Conservation (phyloP, 2,329 filamentous ascomycete genomes). For the Diaporthe capsici region DNA sequence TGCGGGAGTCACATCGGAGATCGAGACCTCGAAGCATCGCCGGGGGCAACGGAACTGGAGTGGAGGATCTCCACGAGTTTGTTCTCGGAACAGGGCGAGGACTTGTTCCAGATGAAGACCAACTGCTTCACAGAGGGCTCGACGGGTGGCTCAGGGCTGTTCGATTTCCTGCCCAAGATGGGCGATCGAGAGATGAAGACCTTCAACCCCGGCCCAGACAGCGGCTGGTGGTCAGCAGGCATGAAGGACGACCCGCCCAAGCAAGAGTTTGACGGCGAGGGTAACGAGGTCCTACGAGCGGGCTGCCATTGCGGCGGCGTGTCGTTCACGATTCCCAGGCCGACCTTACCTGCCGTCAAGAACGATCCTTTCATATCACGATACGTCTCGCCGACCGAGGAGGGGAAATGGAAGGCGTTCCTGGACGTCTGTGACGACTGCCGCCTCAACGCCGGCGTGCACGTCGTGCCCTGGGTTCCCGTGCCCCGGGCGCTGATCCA, state of each 20-base stretch:
- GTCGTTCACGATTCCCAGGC: conserved; percentile 60
- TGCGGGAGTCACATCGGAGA: conserved; percentile 63
- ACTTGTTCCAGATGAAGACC: conserved; percentile 52
- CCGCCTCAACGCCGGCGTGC: conserved; percentile 57
- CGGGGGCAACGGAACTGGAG: conserved; percentile 44
- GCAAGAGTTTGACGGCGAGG: conserved; percentile 52
- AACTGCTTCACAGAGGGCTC: conserved; percentile 56
- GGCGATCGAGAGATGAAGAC: conserved; percentile 49
- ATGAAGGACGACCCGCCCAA: conserved; percentile 38
- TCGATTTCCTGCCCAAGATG: conserved; percentile 53
- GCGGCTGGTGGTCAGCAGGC: conserved; percentile 46
- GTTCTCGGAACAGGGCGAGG: conserved; percentile 53
- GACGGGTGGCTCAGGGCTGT: conserved; percentile 53
- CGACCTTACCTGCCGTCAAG: conserved; percentile 49
- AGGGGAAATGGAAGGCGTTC: conserved; percentile 58
- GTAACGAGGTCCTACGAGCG: conserved; percentile 57
- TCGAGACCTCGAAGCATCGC: conserved; percentile 49
- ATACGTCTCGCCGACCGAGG: conserved; percentile 55
- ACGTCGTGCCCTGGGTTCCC: conserved; percentile 59
- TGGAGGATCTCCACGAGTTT: conserved; percentile 59
- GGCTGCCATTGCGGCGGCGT: conserved; percentile 64
- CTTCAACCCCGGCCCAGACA: conserved; percentile 54
- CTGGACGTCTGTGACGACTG: conserved; percentile 62
- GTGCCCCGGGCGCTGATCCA: conserved; percentile 55
- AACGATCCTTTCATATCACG: conserved; percentile 49